Percentiles rank a stretch among this genome's conserved stretches.
These are phyloP conservation scores for Aspergillus bertholletiae DNA, from an alignment of 495 filamentous ascomycete genomes.

Conservation along the genomic window DNA sequence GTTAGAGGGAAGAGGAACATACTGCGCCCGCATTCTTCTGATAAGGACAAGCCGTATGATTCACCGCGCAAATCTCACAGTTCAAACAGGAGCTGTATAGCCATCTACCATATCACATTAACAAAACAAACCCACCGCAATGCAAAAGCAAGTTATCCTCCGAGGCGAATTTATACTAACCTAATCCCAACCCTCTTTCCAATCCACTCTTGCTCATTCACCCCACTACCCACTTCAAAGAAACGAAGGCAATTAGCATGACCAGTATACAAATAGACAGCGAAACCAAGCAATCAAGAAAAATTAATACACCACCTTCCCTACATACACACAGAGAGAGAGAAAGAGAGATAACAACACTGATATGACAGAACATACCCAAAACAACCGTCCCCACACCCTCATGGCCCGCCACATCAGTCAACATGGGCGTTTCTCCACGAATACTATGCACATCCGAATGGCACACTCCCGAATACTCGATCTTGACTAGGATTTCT, in stretches of 20 bases:
- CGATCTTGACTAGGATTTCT: constrained; percentile 39
- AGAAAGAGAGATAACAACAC: no score
- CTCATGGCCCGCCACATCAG: constrained; percentile 44
- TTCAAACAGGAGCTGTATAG: constrained; percentile 41
- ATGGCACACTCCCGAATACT: constrained; percentile 43
- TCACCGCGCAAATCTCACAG: constrained; percentile 45
- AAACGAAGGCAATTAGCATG: no score
- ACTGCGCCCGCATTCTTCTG: constrained; percentile 45
- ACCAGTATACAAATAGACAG: no score
- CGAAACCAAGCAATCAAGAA: no score
- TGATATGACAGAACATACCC: constrained; percentile 27
- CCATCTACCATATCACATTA: no score
- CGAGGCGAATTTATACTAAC: no score
- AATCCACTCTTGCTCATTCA: constrained; percentile 31
- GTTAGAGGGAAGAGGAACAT: constrained; percentile 11
- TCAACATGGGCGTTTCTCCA: constrained; percentile 44
- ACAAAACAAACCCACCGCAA: no score
- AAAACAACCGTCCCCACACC: constrained; percentile 37
- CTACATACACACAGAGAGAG: no score
- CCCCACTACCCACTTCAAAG: constrained; percentile 26
- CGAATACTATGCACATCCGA: constrained; percentile 42
- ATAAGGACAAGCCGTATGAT: constrained; percentile 40
- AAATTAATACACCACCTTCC: no score
- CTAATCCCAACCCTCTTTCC: constrained; percentile 36
- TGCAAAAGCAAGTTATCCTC: no score